phyloP scores from a whole-genome alignment of 108 stramenopile genomes.

The Nannochloropsis salina region DNA sequence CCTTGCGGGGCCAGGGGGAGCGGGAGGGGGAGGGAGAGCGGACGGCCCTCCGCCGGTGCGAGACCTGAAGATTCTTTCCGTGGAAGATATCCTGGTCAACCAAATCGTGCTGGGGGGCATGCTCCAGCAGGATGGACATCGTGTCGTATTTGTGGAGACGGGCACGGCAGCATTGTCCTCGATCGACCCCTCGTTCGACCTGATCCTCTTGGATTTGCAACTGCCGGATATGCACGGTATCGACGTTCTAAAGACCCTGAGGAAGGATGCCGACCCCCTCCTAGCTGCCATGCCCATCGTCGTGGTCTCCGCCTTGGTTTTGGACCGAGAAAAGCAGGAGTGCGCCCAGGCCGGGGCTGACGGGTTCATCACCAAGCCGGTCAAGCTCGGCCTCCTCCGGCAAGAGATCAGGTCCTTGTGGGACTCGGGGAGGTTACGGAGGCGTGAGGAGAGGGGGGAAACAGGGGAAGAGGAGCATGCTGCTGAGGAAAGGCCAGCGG shows the following conservation, averaged over 20 bases:
- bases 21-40: not conserved
- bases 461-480: not conserved
- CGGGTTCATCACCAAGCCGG: not conserved
- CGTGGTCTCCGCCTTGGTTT: not conserved
- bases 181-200: not conserved
- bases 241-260: not conserved
- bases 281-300: not conserved
- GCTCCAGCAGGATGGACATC: not conserved
- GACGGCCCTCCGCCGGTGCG: not conserved
- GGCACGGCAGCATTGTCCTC: not conserved
- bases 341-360: not conserved
- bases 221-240: not conserved
- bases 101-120: not conserved
- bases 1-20: not conserved
- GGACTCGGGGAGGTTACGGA: not conserved
- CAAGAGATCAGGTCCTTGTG: not conserved
- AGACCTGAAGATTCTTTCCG: not conserved
- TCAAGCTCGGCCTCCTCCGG: not conserved
- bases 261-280: not conserved
- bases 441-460: not conserved
- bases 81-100: not conserved
- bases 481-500: not conserved
- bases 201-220: constrained; percentile 13
- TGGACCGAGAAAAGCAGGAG: constrained; percentile 16
- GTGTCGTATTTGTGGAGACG: not conserved